Base-by-base conservation (phyloP, 192 early-diverging fungal genomes). In the Podochytrium sp. region DNA sequence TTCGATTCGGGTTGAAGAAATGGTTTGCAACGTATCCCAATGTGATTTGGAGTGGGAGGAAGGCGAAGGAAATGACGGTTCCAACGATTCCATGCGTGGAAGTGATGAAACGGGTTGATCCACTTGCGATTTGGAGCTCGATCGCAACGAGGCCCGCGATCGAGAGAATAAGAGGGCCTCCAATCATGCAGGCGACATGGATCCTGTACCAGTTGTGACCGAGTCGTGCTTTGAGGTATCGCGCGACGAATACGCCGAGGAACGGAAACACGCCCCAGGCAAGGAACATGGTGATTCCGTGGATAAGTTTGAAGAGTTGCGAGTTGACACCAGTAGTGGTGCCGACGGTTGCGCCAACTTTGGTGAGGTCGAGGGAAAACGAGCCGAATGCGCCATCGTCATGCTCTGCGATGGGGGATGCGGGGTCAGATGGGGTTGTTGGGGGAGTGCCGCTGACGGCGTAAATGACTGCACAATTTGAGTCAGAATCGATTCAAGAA, bases 271-370 rank as follows among this genome's bases (percentile, higher is more conserved):
- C 63, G 7, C 61, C 63, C 85, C 85, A 86, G 2, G 80, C 85
- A 52, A 84, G 29, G 41, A 77, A 71, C 82, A 86, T 84, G 47
- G 80, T 7, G 38, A 69, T 42, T 7, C 85, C 85, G 71, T 86
- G 85, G 27, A 69, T 43, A 10, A 58, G 20, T 29, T 53, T 34
- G 35, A 55, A 37, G 4, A 30, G 29, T 1, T 33, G 20, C 12
- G 66, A 7, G 32, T 37, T 63, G 6, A 12, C 37, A 10, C 25
- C 18, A 2, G 34, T 20, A 20, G 61, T 37, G 47, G 27, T 2
- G 29, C 51, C 66, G n/a, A 18, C 34, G 7, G 52, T n/a, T 29
- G 25, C 40, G 10, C 38, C 52, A 32, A 25, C 10, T 32, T 64
- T 51, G 20, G 62, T 61, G 35, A 65, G 14, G 34, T 64, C 58